Conservation (phyloP, 768 basidiomycete species). For the Harrya chromipes region DNA sequence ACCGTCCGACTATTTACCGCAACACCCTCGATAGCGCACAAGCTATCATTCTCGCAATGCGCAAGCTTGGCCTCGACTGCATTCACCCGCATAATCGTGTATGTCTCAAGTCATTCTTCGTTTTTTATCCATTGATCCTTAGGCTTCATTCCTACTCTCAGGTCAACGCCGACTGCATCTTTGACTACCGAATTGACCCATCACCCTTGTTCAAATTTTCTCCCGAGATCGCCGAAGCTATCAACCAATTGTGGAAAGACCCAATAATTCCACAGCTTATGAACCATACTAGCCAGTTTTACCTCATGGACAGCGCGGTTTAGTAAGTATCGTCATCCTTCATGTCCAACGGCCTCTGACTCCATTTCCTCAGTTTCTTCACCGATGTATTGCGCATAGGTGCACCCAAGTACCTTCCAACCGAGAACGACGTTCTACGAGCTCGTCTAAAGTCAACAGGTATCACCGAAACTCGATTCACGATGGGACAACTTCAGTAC, state of each 20-base stretch:
- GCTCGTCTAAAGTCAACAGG: conserved; percentile 89
- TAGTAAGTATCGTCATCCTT: conserved; percentile 54
- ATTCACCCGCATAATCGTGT: conserved; percentile 60
- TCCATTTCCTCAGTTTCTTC: conserved; percentile 63
- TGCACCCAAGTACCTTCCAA: conserved; percentile 74
- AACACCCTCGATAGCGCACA: conserved; percentile 90
- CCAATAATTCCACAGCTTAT: conserved; percentile 51
- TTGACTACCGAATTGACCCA: conserved; percentile 50
- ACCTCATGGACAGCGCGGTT: conserved; percentile 90
- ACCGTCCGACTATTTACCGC: conserved; percentile 75
- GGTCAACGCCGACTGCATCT: conserved; percentile 55
- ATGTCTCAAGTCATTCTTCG: neutral
- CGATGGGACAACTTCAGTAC: conserved; percentile 62
- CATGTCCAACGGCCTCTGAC: neutral
- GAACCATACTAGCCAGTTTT: conserved; percentile 73
- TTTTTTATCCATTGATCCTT: no score
- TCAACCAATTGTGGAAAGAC: conserved; percentile 68
- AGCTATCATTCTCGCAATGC: conserved; percentile 79
- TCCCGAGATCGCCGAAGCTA: conserved; percentile 65
- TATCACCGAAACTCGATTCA: conserved; percentile 84
- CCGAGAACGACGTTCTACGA: conserved; percentile 80
- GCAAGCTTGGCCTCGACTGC: conserved; percentile 81
- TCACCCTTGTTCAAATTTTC: conserved; percentile 47
- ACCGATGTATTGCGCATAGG: conserved; percentile 82
- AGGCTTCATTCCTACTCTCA: conserved; percentile 15